Base-by-base conservation (phyloP, 345 rosid genomes). In the Brassica nigra region DNA sequence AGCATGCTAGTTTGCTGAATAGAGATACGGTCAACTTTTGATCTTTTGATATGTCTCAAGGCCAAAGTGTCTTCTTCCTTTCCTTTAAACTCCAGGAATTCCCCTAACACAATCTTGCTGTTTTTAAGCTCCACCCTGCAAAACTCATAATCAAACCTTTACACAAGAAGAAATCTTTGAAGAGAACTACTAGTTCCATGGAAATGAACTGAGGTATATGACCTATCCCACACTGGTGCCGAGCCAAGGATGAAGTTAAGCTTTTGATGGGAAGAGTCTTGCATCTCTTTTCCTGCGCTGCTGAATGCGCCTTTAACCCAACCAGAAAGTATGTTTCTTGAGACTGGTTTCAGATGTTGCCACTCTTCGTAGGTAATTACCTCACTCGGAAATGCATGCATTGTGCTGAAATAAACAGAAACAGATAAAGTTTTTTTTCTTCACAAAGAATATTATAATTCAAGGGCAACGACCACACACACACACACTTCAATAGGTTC, bases 201-300 rank as follows among this genome's bases (percentile, higher is more conserved):
- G 72, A 54, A 54, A 54, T 54, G 59, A 6, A 95, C 57, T 0
- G 18, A 49, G 57, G 57, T 49, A 11, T 12, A 4, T 34, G 18
- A 49, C 99, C 99, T 95, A 52, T 95, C 99, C 97, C 97, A 95
- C 86, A 88, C 85, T 20, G 99, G 99, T 71, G 97, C 95, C 0
- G 99, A 88, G 86, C 89, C 71, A 58, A 95, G 91, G 82, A 81
- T 78, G 79, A 88, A 90, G 78, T 81, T 84, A 74, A 92, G 94
- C 79, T 92, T 87, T 84, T 91, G 88, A 34, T 84, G 83, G 3
- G 90, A 82, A 3, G 97, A 90, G 83, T 95, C 97, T 62, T 88
- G 91, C 91, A 84, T 86, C 83, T 95, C 99, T 85, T 90, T 92
- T 28, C 86, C 97, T 81, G 87, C 71, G 73, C 79, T 83, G 76